Conservation (phyloP, 176 grass and related monocot genomes). For the Secale cereale region DNA sequence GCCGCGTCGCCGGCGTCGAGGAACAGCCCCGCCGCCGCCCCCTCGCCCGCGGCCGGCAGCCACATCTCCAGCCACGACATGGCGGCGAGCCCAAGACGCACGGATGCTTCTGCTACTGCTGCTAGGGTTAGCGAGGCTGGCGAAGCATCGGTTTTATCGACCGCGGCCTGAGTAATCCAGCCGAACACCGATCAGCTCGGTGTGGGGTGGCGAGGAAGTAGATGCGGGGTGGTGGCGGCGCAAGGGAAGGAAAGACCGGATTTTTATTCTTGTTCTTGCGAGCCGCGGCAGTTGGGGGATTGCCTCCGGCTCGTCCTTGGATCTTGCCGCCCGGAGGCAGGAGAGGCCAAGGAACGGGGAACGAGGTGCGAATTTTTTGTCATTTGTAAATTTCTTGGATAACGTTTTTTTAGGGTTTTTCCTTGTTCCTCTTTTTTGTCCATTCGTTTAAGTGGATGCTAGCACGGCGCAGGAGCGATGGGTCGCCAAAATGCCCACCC, state of each 20-base stretch:
- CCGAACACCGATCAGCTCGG: not conserved
- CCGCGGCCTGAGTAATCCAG: not conserved
- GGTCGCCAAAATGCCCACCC: too few relatives aligned
- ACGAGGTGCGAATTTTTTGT: constrained; percentile 26
- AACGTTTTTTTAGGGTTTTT: not conserved
- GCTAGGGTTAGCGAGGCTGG: constrained; percentile 38
- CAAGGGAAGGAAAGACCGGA: not conserved
- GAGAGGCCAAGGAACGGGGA: constrained; percentile 29
- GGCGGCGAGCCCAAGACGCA: not conserved
- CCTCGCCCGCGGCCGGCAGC: constrained; percentile 42
- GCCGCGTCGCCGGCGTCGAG: constrained; percentile 53
- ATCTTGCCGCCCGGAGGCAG: constrained; percentile 35
- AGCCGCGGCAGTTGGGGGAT: not conserved
- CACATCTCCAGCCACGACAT: constrained; percentile 84
- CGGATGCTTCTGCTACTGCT: not conserved
- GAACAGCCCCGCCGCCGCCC: constrained; percentile 49
- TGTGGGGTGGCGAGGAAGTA: not conserved
- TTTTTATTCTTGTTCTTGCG: constrained; percentile 33
- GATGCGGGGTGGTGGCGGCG: constrained; percentile 23
- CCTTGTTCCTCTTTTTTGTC: constrained; percentile 11
- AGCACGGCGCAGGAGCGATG: not conserved
- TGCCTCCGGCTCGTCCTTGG: not conserved
- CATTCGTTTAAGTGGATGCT: constrained; percentile 23
- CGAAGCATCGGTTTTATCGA: constrained; percentile 49
- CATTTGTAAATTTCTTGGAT: not conserved